Evolutionary conservation across 2,329 filamentous ascomycete genomes (phyloP), one percentile per base, ranked within the genome.

Genomic region (Colletotrichum gigasporum): DNA sequence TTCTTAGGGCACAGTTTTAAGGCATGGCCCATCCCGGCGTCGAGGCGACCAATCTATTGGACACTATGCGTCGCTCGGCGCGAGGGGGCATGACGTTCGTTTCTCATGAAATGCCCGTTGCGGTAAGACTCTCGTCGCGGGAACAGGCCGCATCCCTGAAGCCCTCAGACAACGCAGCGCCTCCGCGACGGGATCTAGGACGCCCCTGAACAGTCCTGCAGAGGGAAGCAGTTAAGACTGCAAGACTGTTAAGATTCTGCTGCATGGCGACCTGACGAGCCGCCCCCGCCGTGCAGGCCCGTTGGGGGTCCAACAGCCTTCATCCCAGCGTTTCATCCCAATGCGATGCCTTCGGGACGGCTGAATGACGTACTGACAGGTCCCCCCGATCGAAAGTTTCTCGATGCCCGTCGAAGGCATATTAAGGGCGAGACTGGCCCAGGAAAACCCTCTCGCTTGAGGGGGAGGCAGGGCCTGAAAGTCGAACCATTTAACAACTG

Each of bases 261-360:
- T n/a, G n/a, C n/a, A n/a, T n/a, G n/a, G n/a, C n/a, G n/a, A n/a
- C n/a, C n/a, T n/a, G n/a, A n/a, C n/a, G n/a, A n/a, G n/a, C n/a
- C n/a, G n/a, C n/a, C n/a, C n/a, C n/a, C n/a, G n/a, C n/a, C n/a
- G n/a, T n/a, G n/a, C n/a, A n/a, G 48, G 18, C 42, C 9, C 32
- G 47, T 53, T 64, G 26, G n/a, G 41, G 14, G 20, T 22, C 8
- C 30, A 42, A 20, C 61, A 64, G 32, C 56, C 44, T 64, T 61
- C 61, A 61, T 64, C 61, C 61, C 61, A 64, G 56, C 41, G 61
- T 61, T 54, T 61, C 61, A 55, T 64, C 61, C 56, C 61, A 44
- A 64, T 61, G 57, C 42, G 26, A 2, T 30, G 56, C 20, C 20
- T 28, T 35, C 34, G 34, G 61, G 48, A 64, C 34, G 34, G 37